Evolutionary conservation across 1,284 basidiomycete species (phyloP).

Genomic region (Moesziomyces sp.): DNA sequence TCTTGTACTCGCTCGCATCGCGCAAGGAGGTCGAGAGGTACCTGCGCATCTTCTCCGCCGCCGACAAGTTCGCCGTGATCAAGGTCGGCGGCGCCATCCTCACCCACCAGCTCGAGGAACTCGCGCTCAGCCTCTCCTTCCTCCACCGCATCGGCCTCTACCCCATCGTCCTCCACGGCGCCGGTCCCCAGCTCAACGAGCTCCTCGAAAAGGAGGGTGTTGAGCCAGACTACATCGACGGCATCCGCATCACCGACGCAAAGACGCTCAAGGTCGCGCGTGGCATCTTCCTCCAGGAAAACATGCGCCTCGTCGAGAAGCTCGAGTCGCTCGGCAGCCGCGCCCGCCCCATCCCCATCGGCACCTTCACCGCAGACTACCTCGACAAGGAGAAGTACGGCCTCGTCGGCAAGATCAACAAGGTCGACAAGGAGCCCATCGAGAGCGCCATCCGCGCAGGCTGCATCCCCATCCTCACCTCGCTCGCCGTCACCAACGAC

Average conservation of each 20-base stretch:
- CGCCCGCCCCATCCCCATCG: conserved; percentile 66
- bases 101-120: conserved; percentile 67
- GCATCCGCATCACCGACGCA: conserved; percentile 68
- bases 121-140: conserved; percentile 66
- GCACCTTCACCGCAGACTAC: conserved; percentile 65
- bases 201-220: conserved; percentile 67
- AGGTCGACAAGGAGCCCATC: conserved; percentile 68
- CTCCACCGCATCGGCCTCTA: conserved; percentile 67
- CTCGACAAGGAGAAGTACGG: conserved; percentile 68
- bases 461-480: conserved; percentile 67
- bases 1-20: conserved; percentile 67
- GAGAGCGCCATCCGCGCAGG: conserved; percentile 67
- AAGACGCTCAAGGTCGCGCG: conserved; percentile 66
- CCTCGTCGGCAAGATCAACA: conserved; percentile 66
- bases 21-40: conserved; percentile 67
- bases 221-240: conserved; percentile 67
- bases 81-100: conserved; percentile 68
- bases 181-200: conserved; percentile 67
- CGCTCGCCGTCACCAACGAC: conserved; percentile 64
- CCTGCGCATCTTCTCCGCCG: conserved; percentile 67
- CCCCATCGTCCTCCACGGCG: conserved; percentile 67
- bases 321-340: conserved; percentile 67
- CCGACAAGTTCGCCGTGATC: conserved; percentile 67
- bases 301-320: conserved; percentile 66
- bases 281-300: conserved; percentile 67